Evolutionary conservation across 345 rosid species (phyloP).

Genomic region (Brassica juncea): DNA sequence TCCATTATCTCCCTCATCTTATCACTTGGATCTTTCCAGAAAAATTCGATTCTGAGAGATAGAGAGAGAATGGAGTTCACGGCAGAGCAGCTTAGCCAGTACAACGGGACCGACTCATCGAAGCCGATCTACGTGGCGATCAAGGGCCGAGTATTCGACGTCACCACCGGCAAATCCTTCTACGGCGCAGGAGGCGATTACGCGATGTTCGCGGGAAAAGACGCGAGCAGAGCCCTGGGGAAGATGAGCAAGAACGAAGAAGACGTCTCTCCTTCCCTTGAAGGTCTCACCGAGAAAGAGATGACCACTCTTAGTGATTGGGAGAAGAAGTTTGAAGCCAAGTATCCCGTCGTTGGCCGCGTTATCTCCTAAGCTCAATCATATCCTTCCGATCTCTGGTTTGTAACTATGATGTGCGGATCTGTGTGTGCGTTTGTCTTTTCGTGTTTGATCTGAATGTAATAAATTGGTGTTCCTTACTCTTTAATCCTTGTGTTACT

Average conservation of each 20-base stretch:
- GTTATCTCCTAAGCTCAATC: conserved; percentile 44
- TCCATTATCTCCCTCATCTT: background rate
- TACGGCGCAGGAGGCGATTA: conserved; percentile 76
- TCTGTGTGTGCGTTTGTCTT: conserved; percentile 13
- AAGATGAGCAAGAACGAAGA: conserved; percentile 95
- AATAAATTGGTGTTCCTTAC: conserved; percentile 25
- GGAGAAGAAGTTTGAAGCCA: conserved; percentile 87
- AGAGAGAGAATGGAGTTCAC: conserved; percentile 65
- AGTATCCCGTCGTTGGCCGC: conserved; percentile 85
- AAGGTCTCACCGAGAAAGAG: conserved; percentile 80
- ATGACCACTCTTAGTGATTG: conserved; percentile 69
- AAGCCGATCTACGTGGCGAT: conserved; percentile 87
- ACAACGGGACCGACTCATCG: conserved; percentile 69
- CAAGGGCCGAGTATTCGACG: conserved; percentile 77
- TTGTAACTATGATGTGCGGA: background rate
- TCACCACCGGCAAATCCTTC: conserved; percentile 73
- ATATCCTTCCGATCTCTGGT: background rate
- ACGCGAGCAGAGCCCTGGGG: conserved; percentile 82
- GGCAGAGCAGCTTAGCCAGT: conserved; percentile 57
- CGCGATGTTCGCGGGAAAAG: conserved; percentile 77
- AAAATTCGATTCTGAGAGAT: background rate
- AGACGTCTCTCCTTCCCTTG: conserved; percentile 61
- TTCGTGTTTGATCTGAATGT: conserved; percentile 17
- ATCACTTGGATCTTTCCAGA: background rate
- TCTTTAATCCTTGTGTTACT: background rate